Evolutionary conservation across 108 stramenopile species (phyloP).

Genomic region (Nitzschia inconspicua): DNA sequence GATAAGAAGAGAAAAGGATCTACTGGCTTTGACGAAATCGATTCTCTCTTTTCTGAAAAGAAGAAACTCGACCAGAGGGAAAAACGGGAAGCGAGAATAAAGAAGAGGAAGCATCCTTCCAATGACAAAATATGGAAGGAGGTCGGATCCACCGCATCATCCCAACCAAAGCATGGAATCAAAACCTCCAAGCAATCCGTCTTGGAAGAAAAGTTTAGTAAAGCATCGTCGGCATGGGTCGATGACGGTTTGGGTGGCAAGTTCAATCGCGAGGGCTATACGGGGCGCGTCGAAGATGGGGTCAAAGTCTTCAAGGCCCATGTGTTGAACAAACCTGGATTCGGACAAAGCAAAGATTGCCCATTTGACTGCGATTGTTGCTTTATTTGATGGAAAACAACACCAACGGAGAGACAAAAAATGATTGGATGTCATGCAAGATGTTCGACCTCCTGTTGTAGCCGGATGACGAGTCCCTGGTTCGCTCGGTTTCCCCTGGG

Average conservation of each 20-base stretch:
- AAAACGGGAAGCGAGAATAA: slow-evolving; percentile 31
- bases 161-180: slow-evolving; percentile 2
- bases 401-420: too few relatives aligned
- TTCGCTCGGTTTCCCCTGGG: too few relatives aligned
- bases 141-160: neutral
- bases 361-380: slow-evolving; percentile 92
- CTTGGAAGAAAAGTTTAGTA: neutral
- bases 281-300: slow-evolving; percentile 76
- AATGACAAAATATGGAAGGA: slow-evolving; percentile 4
- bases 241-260: slow-evolving; percentile 85
- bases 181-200: neutral
- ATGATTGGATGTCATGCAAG: too few relatives aligned
- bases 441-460: too few relatives aligned
- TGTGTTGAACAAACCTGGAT: slow-evolving; percentile 73
- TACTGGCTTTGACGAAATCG: slow-evolving; percentile 63
- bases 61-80: slow-evolving; percentile 33
- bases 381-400: slow-evolving; percentile 81
- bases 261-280: slow-evolving; percentile 78
- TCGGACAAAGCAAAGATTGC: slow-evolving; percentile 67
- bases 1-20: neutral
- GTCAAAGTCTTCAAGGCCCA: slow-evolving; percentile 86
- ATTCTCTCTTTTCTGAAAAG: slow-evolving; percentile 64
- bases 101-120: slow-evolving; percentile 5
- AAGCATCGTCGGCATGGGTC: slow-evolving; percentile 46
- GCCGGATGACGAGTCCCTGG: too few relatives aligned